Evolutionary conservation across 2,329 filamentous ascomycete genomes (phyloP).

Genomic region (Sporothrix pallida): DNA sequence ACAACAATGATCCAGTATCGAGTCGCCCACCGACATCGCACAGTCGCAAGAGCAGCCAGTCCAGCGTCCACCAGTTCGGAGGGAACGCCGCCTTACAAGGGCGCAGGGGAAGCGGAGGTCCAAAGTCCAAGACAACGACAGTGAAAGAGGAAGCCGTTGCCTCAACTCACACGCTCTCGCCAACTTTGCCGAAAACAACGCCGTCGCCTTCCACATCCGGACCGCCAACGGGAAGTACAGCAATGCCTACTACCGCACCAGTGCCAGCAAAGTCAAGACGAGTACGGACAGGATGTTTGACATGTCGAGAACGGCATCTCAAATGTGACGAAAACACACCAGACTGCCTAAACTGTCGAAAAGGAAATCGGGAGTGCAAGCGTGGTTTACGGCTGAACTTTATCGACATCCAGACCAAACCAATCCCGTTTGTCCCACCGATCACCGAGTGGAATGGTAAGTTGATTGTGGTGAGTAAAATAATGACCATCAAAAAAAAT

Average conservation of each 20-base stretch:
- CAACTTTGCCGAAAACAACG: not conserved
- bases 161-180: not conserved
- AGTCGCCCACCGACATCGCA: constrained; percentile 36
- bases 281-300: constrained; percentile 81
- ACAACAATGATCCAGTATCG: constrained; percentile 16
- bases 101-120: constrained; percentile 37
- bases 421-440: constrained; percentile 66
- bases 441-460: constrained; percentile 69
- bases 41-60: constrained; percentile 35
- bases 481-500: not conserved
- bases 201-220: not conserved
- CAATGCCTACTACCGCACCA: not conserved
- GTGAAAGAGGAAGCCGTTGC: constrained; percentile 10
- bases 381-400: constrained; percentile 89
- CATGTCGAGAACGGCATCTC: constrained; percentile 85
- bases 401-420: constrained; percentile 78
- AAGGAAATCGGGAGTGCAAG: constrained; percentile 84
- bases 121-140: not conserved
- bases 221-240: not conserved
- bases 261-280: constrained; percentile 33
- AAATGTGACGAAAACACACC: constrained; percentile 82
- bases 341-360: constrained; percentile 78
- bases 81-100: not conserved
- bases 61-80: not conserved
- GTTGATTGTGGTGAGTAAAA: not conserved